Conservation (phyloP, 768 basidiomycete species). For the Trametes cinnabarina region DNA sequence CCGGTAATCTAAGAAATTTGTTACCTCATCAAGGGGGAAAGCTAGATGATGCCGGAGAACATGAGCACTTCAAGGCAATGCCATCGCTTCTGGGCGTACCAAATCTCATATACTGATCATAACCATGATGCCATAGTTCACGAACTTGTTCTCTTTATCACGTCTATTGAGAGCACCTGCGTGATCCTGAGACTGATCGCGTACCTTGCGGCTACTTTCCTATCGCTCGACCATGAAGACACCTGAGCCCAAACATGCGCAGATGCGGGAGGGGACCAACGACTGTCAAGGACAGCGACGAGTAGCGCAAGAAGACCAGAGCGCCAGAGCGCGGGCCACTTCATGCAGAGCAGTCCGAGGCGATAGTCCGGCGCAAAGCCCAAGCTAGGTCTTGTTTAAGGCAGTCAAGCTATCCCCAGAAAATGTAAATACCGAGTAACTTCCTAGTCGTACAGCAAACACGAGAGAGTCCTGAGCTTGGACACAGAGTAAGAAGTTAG, state of each 20-base stretch:
- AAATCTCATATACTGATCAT: slow-evolving; percentile 80
- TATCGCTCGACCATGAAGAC: slow-evolving; percentile 24
- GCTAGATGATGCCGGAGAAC: slow-evolving; percentile 50
- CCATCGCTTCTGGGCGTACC: slow-evolving; percentile 42
- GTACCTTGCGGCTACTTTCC: slow-evolving; percentile 30
- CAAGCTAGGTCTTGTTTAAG: background rate
- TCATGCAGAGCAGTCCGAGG: slow-evolving; percentile 23
- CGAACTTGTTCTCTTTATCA: slow-evolving; percentile 60
- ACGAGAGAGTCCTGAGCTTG: background rate
- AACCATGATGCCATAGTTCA: slow-evolving; percentile 89
- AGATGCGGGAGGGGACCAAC: slow-evolving; percentile 20
- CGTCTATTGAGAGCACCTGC: background rate
- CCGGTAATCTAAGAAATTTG: background rate
- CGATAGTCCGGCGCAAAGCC: background rate
- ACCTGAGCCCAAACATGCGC: slow-evolving; percentile 14
- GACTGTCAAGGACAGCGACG: slow-evolving; percentile 25
- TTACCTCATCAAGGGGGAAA: slow-evolving; percentile 85
- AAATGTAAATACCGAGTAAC: background rate
- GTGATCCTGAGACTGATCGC: background rate
- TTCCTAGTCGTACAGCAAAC: background rate
- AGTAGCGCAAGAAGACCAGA: slow-evolving; percentile 28
- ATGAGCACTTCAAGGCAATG: background rate
- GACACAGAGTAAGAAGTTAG: background rate
- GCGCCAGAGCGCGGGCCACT: slow-evolving; percentile 29
- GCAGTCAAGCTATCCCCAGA: background rate